Conservation (phyloP, 83 land plant genomes). For the Picea abies region DNA sequence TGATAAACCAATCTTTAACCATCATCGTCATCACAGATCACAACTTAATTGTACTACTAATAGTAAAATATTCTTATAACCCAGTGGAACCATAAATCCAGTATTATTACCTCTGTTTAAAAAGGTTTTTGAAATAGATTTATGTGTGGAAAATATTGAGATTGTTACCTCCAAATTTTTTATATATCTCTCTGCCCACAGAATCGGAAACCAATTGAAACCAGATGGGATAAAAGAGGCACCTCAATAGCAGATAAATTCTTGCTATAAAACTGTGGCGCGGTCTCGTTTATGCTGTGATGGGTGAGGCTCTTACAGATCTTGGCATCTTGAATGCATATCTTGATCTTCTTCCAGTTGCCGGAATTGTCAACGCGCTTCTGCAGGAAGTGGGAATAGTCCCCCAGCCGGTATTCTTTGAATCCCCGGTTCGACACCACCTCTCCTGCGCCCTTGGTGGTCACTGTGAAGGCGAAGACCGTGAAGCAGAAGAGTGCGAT, state of each 20-base stretch:
- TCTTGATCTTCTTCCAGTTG: conserved; percentile 78
- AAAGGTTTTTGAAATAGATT: too few relatives aligned
- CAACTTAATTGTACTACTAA: too few relatives aligned
- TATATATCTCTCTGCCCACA: too few relatives aligned
- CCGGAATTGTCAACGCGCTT: conserved; percentile 52
- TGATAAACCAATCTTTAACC: too few relatives aligned
- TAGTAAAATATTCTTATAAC: too few relatives aligned
- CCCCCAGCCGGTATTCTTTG: conserved; percentile 76
- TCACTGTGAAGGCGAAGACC: conserved; percentile 54
- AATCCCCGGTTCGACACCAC: conserved; percentile 64
- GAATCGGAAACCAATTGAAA: not conserved
- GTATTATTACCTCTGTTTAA: too few relatives aligned
- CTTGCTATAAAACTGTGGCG: conserved; percentile 26
- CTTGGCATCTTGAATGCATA: conserved; percentile 70
- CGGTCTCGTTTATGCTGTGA: conserved; percentile 19
- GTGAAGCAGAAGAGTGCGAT: conserved; percentile 39
- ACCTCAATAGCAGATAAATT: conserved; percentile 69
- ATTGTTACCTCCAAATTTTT: too few relatives aligned
- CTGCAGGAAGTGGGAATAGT: conserved; percentile 90
- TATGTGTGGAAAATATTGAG: too few relatives aligned
- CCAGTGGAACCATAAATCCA: too few relatives aligned
- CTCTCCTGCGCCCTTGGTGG: conserved; percentile 82
- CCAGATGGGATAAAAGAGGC: not conserved
- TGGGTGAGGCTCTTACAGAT: conserved; percentile 51
- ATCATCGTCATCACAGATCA: too few relatives aligned